Base-by-base conservation (phyloP, 768 basidiomycete genomes). In the Filobasidium floriforme region DNA sequence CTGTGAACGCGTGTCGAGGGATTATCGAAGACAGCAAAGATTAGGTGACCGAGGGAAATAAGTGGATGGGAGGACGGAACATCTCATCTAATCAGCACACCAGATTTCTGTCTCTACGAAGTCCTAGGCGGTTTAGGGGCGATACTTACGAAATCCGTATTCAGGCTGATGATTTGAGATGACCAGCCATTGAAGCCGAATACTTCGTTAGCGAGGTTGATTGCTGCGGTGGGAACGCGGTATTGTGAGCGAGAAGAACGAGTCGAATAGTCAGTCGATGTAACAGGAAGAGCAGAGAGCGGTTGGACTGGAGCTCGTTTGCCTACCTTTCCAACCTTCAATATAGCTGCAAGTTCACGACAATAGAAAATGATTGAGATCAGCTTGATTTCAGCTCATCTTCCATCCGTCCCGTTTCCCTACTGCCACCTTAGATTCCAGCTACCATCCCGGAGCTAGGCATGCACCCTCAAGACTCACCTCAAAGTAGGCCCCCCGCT, bases 151-250 rank as follows among this genome's bases (percentile, higher is more conserved):
- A 72, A 80, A 57, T 80, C 79, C 1, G 73, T 89, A 9, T 85
- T 84, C 41, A 96, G 78, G 63, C 75, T 89, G 68, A 89, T 84
- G 57, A 94, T 82, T 59, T 78, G 88, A 1, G 90, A 89, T 68
- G 88, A 89, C 93, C 92, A 93, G 28, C 93, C 96, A 69, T 98
- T 91, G 82, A 92, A 97, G 0, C 94, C 94, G 79, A 99, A 98
- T 51, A 98, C 89, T 70, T 99, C 94, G 76, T 99, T 99, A 1
- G 94, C 96, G 26, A 99, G 83, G 74, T 93, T 94, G 78, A 99
- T 96, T 43, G 92, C 87, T 79, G 66, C 26, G 11, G 22, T n/a
- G 15, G 22, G 19, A 28, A 24, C 19, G 14, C 7, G 46, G 46
- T 49, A 19, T 10, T 19, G 43, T 19, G 43, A 10, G 43, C 10